A percentile compares a stretch with the other conserved stretches of the same genome.
Conservation (phyloP, 2,329 filamentous ascomycete species). For the Fusarium secorum region DNA sequence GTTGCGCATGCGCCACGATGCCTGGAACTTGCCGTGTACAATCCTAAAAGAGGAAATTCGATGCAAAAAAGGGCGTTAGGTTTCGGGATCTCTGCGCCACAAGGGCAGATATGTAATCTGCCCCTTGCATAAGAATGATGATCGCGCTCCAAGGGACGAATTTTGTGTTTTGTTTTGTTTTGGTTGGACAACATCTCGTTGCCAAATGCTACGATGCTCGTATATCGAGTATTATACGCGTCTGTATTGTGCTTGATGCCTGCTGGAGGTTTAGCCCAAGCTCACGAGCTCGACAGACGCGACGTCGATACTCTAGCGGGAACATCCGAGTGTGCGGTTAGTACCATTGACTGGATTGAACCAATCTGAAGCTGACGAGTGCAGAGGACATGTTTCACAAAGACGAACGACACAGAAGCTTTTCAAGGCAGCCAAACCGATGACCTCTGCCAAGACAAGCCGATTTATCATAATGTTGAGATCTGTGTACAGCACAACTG, state of each 20-base stretch:
- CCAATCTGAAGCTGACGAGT: not conserved
- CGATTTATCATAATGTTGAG: not conserved
- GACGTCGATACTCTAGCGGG: not conserved
- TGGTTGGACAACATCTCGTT: not conserved
- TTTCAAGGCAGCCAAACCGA: not conserved
- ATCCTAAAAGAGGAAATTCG: not conserved
- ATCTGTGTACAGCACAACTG: not conserved
- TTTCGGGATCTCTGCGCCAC: not conserved
- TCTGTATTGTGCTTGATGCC: not conserved
- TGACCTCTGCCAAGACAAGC: not conserved
- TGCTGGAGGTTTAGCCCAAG: not conserved
- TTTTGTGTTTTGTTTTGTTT: not conserved
- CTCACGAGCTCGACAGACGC: not conserved
- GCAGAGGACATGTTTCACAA: not conserved
- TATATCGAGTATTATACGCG: not conserved
- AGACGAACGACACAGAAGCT: not conserved
- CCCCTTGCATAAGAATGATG: not conserved
- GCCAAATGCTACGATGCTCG: not conserved
- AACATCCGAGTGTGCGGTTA: not conserved
- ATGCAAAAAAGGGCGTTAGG: not conserved
- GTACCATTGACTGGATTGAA: rapidly evolving
- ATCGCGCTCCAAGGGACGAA: too few species aligned
- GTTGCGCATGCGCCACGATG: not conserved
- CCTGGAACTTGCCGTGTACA: not conserved
- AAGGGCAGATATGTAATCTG: rapidly evolving